Conservation (phyloP, 768 basidiomycete genomes). For the Tubosaeta sp. region DNA sequence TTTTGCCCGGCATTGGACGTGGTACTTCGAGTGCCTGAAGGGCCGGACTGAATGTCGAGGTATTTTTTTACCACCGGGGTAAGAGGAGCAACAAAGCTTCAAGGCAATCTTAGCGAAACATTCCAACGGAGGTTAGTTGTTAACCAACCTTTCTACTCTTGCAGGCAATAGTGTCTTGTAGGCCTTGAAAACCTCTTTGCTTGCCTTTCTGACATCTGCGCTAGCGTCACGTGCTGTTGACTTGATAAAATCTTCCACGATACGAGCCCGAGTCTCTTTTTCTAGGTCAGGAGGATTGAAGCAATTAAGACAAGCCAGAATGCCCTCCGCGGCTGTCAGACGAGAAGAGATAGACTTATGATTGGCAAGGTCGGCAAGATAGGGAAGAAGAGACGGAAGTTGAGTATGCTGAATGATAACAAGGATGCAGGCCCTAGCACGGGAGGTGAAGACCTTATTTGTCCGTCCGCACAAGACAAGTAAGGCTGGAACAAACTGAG, state of each 20-base stretch:
- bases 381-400: conserved; percentile 56
- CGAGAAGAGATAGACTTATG: conserved; percentile 70
- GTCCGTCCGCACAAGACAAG: conserved; percentile 65
- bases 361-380: conserved; percentile 50
- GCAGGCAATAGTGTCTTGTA: conserved; percentile 68
- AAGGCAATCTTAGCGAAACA: conserved; percentile 5
- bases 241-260: conserved; percentile 69
- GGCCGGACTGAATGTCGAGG: conserved; percentile 44
- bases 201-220: conserved; percentile 67
- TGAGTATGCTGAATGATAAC: conserved; percentile 65
- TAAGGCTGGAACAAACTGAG: conserved; percentile 65
- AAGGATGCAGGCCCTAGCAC: conserved; percentile 58
- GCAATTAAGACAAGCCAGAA: conserved; percentile 63
- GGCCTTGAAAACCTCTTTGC: conserved; percentile 68
- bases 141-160: conserved; percentile 59
- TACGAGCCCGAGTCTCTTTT: conserved; percentile 57
- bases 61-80: conserved; percentile 77
- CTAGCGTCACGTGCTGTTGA: conserved; percentile 66
- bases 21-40: neutral
- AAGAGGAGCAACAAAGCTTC: conserved; percentile 68
- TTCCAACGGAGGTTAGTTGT: neutral
- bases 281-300: conserved; percentile 79
- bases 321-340: conserved; percentile 59
- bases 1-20: conserved; percentile 12
- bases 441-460: conserved; percentile 72